A percentile compares a stretch with the other conserved stretches of the same genome.
Conservation (phyloP, 2,329 filamentous ascomycete species). For the Aspergillus piperis region DNA sequence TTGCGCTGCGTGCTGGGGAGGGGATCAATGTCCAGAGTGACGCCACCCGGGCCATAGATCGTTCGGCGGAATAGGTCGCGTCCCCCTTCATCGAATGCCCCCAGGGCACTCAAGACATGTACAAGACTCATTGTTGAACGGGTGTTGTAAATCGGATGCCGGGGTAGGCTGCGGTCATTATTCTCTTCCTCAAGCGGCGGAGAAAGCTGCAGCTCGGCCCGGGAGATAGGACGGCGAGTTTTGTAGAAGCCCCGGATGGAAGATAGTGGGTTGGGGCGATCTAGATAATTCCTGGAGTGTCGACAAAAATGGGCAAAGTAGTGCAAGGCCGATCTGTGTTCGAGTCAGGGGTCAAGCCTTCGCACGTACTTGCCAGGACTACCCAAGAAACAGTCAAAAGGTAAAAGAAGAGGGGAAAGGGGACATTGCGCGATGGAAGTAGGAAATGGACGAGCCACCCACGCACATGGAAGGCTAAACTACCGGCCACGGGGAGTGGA, state of each 20-base stretch:
- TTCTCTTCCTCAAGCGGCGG: slow-evolving; percentile 6
- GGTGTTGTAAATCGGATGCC: not conserved
- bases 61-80: slow-evolving; percentile 26
- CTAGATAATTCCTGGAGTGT: not conserved
- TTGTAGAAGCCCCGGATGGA: not conserved
- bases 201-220: not conserved
- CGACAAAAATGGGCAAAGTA: not conserved
- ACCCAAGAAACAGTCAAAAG: not conserved
- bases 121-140: slow-evolving; percentile 20
- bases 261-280: not conserved
- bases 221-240: not conserved
- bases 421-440: slow-evolving; percentile 1
- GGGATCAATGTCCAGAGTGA: slow-evolving; percentile 33
- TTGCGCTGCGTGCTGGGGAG: slow-evolving; percentile 36
- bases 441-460: slow-evolving; percentile 5
- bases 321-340: not conserved
- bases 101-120: slow-evolving; percentile 17
- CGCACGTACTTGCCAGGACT: not conserved
- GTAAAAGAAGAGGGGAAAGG: slow-evolving; percentile 10
- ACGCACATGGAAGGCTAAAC: slow-evolving; percentile 1
- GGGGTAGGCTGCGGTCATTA: slow-evolving; percentile 16
- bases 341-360: slow-evolving; percentile 5
- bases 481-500: slow-evolving; percentile 4
- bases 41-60: slow-evolving; percentile 16
- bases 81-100: slow-evolving; percentile 17